phyloP scores from a whole-genome alignment of 2,329 filamentous ascomycete genomes.

The Phyllosticta citriasiana region DNA sequence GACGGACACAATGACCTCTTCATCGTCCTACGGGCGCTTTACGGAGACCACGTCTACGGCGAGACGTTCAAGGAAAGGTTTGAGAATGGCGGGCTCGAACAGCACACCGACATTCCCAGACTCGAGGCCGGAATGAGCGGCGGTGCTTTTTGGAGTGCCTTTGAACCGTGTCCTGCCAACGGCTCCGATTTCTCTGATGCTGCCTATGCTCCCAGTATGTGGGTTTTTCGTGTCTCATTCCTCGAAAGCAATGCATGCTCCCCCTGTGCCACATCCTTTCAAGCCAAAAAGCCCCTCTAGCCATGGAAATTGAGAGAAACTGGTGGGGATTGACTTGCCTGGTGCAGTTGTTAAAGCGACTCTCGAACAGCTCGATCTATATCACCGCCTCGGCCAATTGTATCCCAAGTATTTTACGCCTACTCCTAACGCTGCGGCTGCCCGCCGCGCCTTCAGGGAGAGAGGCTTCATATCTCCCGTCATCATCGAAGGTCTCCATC shows the following conservation, averaged over 20 bases:
- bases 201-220: slow-evolving; percentile 57
- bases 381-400: slow-evolving; percentile 50
- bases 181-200: slow-evolving; percentile 63
- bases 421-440: slow-evolving; percentile 48
- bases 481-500: slow-evolving; percentile 64
- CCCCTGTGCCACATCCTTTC: background rate
- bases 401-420: slow-evolving; percentile 64
- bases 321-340: background rate
- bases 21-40: slow-evolving; percentile 56
- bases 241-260: background rate
- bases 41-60: slow-evolving; percentile 69
- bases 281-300: background rate
- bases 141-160: slow-evolving; percentile 92
- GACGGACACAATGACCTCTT: slow-evolving; percentile 89
- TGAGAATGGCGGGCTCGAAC: slow-evolving; percentile 54
- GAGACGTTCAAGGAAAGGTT: slow-evolving; percentile 66
- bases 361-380: slow-evolving; percentile 65
- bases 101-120: slow-evolving; percentile 72
- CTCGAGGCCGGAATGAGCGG: slow-evolving; percentile 62
- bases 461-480: slow-evolving; percentile 25
- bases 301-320: background rate
- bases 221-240: background rate
- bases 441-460: slow-evolving; percentile 42
- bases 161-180: slow-evolving; percentile 62
- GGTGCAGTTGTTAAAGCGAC: slow-evolving; percentile 52